Percentiles rank a stretch among this genome's conserved stretches.
Evolutionary conservation across 805 yeast species (phyloP).

Genomic region (Grigorovia transvaalensis): DNA sequence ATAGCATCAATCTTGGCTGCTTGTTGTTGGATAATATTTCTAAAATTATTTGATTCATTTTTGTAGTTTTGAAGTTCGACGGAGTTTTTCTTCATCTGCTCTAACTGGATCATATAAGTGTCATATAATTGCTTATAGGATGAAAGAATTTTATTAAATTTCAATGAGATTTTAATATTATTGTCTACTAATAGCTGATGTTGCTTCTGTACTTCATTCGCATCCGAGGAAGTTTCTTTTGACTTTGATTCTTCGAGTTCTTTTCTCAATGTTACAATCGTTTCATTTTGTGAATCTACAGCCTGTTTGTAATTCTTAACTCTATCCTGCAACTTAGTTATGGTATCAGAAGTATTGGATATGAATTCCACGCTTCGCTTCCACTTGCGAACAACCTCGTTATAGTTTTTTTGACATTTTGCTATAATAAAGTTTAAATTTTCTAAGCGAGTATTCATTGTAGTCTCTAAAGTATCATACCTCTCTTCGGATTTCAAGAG

Average conservation of each 20-base stretch:
- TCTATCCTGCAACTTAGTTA: background rate
- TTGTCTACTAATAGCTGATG: background rate
- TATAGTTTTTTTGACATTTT: background rate
- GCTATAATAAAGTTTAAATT: conserved; percentile 5
- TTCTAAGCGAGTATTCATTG: conserved; percentile 4
- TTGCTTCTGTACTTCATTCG: background rate
- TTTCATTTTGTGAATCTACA: background rate
- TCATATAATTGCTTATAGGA: conserved; percentile 1
- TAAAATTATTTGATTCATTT: background rate
- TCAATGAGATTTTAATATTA: background rate
- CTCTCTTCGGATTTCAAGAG: conserved; percentile 1
- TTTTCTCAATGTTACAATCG: background rate
- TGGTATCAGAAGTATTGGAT: conserved; percentile 1
- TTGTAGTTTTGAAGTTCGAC: background rate
- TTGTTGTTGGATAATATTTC: background rate
- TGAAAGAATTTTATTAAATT: conserved; percentile 1
- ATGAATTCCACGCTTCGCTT: conserved; percentile 1
- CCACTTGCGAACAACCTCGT: background rate
- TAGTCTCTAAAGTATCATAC: conserved; percentile 4
- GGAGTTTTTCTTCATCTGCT: background rate
- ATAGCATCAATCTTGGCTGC: background rate
- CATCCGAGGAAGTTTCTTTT: background rate
- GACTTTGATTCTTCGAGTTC: background rate
- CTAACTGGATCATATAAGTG: background rate
- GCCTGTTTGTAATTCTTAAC: no score